Evolutionary conservation across 2,329 filamentous ascomycete genomes (phyloP), one percentile per base, ranked within the genome.

Genomic region (Calonectria honghensis): DNA sequence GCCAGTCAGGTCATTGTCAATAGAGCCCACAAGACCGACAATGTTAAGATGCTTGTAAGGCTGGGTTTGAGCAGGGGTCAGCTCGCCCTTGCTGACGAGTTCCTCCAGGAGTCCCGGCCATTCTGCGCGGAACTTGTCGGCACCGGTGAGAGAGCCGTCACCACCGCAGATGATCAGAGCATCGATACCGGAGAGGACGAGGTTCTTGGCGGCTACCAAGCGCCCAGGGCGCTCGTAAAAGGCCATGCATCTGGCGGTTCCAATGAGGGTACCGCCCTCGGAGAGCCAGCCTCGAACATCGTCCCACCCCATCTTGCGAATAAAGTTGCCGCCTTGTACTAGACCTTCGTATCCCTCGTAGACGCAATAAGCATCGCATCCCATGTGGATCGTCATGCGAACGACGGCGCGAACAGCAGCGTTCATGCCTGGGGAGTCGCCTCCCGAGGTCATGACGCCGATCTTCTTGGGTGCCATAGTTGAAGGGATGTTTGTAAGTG

Each of bases 301-400:
- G 78, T 97, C 92, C 96, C 96, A 98, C 66, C 91, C 88, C 92
- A 98, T 95, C 87, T 95, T 91, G 81, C 91, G 92, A 87, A 99
- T 98, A 87, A 96, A 92, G 83, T 96, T 90, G 61, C 95, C 96
- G 80, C 96, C 97, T 79, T 94, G 92, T 35, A 99, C 96, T 69
- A 99, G 90, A 52, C 97, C 97, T 83, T 98, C 96, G 87, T 99
- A 99, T 75, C 97, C 97, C 85, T 98, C 97, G 85, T 96, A 97
- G 83, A 97, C 89, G 80, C 93, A 95, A 81, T 91, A 97, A 75
- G 94, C 90, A 80, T 96, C 94, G 83, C 94, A 96, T 75, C 91
- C 93, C 85, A 94, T 91, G 85, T 97, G 93, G 79, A 98, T 95
- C 66, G 96, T 92, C 91, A 96, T 98, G 79, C 97, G 94, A 73